phyloP scores from a whole-genome alignment of 192 early-diverging fungal species.

The Endogone sp. region DNA sequence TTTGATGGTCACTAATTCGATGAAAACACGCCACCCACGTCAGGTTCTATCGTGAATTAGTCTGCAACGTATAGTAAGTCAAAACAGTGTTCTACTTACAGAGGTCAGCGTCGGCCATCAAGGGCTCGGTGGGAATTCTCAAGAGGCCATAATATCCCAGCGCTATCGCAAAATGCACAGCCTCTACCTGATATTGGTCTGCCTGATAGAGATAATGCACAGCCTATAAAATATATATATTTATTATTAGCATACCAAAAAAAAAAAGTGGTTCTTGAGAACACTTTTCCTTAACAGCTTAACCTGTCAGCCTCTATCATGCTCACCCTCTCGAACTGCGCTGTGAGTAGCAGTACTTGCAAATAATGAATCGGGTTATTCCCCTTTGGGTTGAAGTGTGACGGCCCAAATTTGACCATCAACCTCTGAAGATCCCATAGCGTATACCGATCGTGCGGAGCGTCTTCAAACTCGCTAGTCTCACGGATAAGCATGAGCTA shows the following conservation, averaged over 20 bases:
- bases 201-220: constrained; percentile 65
- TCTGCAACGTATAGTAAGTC: neutral
- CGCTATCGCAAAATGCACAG: constrained; percentile 87
- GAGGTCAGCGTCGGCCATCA: constrained; percentile 30
- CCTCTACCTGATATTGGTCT: constrained; percentile 67
- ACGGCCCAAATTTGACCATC: constrained; percentile 64
- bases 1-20: constrained; percentile 8
- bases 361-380: constrained; percentile 76
- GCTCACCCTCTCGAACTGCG: constrained; percentile 79
- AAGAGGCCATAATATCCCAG: constrained; percentile 79
- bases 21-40: neutral
- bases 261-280: neutral
- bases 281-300: neutral
- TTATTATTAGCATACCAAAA: neutral
- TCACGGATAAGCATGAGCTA: constrained; percentile 72
- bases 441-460: constrained; percentile 55
- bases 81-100: constrained; percentile 17
- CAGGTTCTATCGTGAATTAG: neutral
- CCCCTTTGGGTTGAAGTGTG: constrained; percentile 66
- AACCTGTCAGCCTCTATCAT: too few species aligned
- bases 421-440: constrained; percentile 63
- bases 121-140: constrained; percentile 55
- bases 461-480: constrained; percentile 32
- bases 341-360: constrained; percentile 75
- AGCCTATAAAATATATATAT: too few species aligned